Conservation (phyloP, 805 yeast species). For the Nematodospora valgi region DNA sequence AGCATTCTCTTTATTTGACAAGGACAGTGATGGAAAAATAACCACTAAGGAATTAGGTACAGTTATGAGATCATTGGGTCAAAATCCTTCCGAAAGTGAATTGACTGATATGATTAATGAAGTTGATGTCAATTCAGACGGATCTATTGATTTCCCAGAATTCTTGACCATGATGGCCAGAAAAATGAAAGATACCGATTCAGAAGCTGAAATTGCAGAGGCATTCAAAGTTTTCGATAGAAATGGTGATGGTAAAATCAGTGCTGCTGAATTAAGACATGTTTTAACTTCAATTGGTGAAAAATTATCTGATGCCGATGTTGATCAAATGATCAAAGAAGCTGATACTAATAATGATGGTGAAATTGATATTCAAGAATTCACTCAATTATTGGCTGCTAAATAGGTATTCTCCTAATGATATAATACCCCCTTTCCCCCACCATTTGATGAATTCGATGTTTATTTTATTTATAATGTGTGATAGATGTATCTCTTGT, state of each 20-base stretch:
- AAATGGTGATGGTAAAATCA: constrained; percentile 95
- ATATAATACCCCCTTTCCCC: constrained; percentile 1
- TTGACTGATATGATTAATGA: constrained; percentile 96
- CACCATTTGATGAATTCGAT: background rate
- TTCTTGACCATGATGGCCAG: constrained; percentile 44
- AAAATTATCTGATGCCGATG: constrained; percentile 93
- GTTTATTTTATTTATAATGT: no score
- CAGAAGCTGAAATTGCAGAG: constrained; percentile 95
- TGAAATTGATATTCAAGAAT: constrained; percentile 94
- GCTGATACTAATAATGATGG: constrained; percentile 96
- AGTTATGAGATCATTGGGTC: constrained; percentile 98
- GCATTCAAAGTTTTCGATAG: constrained; percentile 97
- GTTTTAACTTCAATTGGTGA: constrained; percentile 98
- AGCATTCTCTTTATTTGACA: constrained; percentile 95
- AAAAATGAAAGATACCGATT: constrained; percentile 93
- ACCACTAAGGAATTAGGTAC: constrained; percentile 95
- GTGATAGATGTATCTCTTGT: no score
- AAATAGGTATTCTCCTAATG: no score
- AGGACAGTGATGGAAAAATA: constrained; percentile 95
- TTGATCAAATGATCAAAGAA: constrained; percentile 94
- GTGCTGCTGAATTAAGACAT: constrained; percentile 94
- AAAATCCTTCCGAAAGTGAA: constrained; percentile 94
- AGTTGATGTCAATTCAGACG: constrained; percentile 94
- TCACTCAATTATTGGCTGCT: constrained; percentile 81
- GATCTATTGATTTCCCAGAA: constrained; percentile 51